Evolutionary conservation across 1,284 basidiomycete genomes (phyloP).

Genomic region (Vanrija pseudolonga): DNA sequence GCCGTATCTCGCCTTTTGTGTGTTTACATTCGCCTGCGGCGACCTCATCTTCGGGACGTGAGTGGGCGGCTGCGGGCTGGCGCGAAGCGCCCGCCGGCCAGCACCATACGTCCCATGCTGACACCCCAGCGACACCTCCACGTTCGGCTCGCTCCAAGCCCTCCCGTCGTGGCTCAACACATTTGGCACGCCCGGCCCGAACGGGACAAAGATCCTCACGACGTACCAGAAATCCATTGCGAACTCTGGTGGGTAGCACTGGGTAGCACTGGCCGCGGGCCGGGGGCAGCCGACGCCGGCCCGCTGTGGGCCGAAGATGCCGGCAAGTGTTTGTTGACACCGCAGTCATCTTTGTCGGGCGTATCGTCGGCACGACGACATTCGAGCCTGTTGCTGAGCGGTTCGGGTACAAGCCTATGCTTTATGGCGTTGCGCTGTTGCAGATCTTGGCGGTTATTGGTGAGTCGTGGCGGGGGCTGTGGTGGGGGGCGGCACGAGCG

Average conservation of each 20-base stretch:
- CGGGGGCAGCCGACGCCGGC: neutral
- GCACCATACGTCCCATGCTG: too few species aligned
- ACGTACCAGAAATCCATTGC: constrained; percentile 16
- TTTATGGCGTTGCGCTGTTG: constrained; percentile 7
- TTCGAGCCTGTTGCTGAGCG: constrained; percentile 19
- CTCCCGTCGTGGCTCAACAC: constrained; percentile 18
- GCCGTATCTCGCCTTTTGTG: constrained; percentile 16
- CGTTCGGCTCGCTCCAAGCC: constrained; percentile 24
- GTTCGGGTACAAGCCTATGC: constrained; percentile 16
- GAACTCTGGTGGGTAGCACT: constrained; percentile 14
- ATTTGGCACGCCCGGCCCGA: constrained; percentile 8
- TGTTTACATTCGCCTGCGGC: constrained; percentile 14
- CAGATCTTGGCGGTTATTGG: constrained; percentile 20
- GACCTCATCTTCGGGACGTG: constrained; percentile 23
- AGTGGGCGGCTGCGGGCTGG: too few species aligned
- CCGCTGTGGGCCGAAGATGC: neutral
- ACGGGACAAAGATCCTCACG: constrained; percentile 8
- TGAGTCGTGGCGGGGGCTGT: constrained; percentile 5
- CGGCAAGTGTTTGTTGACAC: neutral
- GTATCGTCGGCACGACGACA: constrained; percentile 8
- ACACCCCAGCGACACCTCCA: constrained; percentile 14
- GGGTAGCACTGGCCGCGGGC: neutral
- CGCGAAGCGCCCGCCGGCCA: too few species aligned
- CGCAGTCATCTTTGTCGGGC: constrained; percentile 16
- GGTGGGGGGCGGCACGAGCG: too few species aligned